Percentiles rank a stretch among this genome's conserved stretches.
phyloP scores from a whole-genome alignment of 768 basidiomycete species.

The Hygrocybe coccinea region DNA sequence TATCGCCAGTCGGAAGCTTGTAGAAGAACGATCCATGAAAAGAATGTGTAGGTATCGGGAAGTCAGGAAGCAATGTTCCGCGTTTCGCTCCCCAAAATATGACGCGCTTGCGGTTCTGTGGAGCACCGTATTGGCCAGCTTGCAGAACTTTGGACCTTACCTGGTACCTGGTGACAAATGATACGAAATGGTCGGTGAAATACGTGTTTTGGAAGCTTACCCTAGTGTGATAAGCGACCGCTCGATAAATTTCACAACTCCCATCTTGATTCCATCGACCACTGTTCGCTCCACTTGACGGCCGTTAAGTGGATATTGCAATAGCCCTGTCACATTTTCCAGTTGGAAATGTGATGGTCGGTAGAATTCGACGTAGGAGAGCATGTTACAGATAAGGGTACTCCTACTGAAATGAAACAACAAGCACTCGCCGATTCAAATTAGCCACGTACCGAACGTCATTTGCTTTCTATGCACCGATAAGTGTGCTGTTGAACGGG shows the following conservation, averaged over 20 bases:
- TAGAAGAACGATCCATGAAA: conserved; percentile 32
- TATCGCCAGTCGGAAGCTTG: conserved; percentile 42
- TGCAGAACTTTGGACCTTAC: conserved; percentile 60
- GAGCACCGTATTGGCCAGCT: conserved; percentile 66
- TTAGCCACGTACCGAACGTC: conserved; percentile 49
- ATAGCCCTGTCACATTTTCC: conserved; percentile 67
- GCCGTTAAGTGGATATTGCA: conserved; percentile 47
- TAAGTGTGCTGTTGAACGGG: neutral
- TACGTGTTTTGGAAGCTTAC: conserved; percentile 27
- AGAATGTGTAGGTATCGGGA: conserved; percentile 60
- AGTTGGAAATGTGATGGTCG: conserved; percentile 62
- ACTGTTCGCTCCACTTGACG: conserved; percentile 24
- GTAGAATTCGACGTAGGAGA: conserved; percentile 48
- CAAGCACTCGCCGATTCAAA: neutral
- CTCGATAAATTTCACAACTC: conserved; percentile 63
- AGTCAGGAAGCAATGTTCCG: conserved; percentile 53
- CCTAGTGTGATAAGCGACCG: conserved; percentile 59
- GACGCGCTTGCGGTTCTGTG: conserved; percentile 61
- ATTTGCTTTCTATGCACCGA: conserved; percentile 43
- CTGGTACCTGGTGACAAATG: conserved; percentile 50
- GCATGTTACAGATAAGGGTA: conserved; percentile 5
- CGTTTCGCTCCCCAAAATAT: conserved; percentile 65
- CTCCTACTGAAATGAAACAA: neutral
- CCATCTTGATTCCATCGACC: conserved; percentile 43
- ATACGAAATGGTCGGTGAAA: neutral